phyloP scores from a whole-genome alignment of 352 stramenopile species.

The Pythium apleroticum region DNA sequence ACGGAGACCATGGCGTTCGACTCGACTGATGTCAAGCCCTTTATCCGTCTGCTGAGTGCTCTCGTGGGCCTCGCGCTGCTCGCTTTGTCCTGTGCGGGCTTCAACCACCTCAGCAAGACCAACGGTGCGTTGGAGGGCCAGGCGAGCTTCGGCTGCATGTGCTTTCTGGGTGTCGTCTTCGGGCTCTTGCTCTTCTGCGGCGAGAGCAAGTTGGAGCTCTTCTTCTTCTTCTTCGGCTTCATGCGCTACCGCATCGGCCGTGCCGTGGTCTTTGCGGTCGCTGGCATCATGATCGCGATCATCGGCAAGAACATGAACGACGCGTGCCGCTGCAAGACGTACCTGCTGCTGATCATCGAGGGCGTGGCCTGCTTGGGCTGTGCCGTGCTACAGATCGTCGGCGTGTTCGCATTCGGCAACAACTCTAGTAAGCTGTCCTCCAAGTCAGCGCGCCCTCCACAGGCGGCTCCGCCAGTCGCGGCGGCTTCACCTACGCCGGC shows the following conservation, averaged over 20 bases:
- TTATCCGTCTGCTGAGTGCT: conserved; percentile 42
- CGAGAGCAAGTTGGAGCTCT: conserved; percentile 58
- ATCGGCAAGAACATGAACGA: conserved; percentile 57
- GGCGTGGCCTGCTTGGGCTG: conserved; percentile 51
- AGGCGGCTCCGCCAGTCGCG: background rate
- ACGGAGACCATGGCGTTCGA: conserved; percentile 12
- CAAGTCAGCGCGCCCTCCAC: background rate
- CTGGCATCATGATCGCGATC: conserved; percentile 61
- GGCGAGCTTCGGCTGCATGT: conserved; percentile 70
- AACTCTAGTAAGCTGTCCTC: conserved; percentile 29
- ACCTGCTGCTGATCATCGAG: conserved; percentile 53
- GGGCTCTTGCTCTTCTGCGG: conserved; percentile 55
- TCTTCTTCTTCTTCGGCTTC: conserved; percentile 85
- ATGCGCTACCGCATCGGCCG: conserved; percentile 71
- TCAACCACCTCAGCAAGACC: conserved; percentile 43
- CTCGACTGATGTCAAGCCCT: conserved; percentile 27
- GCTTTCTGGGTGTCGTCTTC: conserved; percentile 70
- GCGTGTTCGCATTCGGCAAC: conserved; percentile 54
- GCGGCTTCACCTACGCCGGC: background rate
- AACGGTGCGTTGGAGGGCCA: conserved; percentile 39
- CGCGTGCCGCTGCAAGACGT: conserved; percentile 50
- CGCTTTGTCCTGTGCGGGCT: conserved; percentile 46
- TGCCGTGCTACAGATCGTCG: conserved; percentile 42
- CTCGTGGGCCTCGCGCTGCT: conserved; percentile 39
- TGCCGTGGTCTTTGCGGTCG: conserved; percentile 50